Evolutionary conservation across 495 filamentous ascomycete genomes (phyloP).

Genomic region (Podospora sp.): DNA sequence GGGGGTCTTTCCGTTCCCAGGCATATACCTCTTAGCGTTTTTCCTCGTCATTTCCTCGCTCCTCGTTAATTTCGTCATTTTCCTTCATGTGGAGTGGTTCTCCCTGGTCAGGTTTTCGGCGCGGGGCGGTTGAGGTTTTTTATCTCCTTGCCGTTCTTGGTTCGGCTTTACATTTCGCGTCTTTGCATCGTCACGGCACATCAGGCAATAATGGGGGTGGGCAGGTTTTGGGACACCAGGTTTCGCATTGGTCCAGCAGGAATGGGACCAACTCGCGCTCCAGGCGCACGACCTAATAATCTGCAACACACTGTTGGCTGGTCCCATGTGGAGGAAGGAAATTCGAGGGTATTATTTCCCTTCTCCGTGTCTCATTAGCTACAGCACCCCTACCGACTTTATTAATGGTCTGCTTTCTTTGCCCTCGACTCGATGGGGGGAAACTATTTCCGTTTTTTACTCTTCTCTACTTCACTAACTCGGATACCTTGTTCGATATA

Average conservation of each 20-base stretch:
- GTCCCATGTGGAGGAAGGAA: constrained; percentile 48
- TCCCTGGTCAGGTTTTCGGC: constrained; percentile 35
- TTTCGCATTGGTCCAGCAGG: constrained; percentile 46
- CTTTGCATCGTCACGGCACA: constrained; percentile 46
- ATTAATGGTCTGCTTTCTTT: constrained; percentile 38
- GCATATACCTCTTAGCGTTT: constrained; percentile 53
- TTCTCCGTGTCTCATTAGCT: constrained; percentile 55
- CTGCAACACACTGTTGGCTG: constrained; percentile 55
- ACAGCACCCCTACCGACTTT: constrained; percentile 48
- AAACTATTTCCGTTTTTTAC: constrained; percentile 23
- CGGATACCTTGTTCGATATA: constrained; percentile 50
- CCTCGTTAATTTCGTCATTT: constrained; percentile 35
- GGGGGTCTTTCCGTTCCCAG: constrained; percentile 38
- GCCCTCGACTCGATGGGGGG: constrained; percentile 16
- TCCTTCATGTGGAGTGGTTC: constrained; percentile 27
- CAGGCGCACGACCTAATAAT: constrained; percentile 54
- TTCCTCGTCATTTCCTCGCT: constrained; percentile 34
- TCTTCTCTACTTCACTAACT: constrained; percentile 27
- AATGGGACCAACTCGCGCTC: constrained; percentile 42
- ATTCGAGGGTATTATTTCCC: constrained; percentile 10
- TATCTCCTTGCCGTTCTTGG: constrained; percentile 34
- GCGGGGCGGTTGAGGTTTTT: constrained; percentile 29
- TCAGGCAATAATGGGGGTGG: constrained; percentile 48
- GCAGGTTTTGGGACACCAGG: constrained; percentile 47
- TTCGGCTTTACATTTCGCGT: constrained; percentile 36